A percentile compares a stretch with the other conserved stretches of the same genome.
phyloP scores from a whole-genome alignment of 495 filamentous ascomycete species.

The Neurospora tetrasperma region DNA sequence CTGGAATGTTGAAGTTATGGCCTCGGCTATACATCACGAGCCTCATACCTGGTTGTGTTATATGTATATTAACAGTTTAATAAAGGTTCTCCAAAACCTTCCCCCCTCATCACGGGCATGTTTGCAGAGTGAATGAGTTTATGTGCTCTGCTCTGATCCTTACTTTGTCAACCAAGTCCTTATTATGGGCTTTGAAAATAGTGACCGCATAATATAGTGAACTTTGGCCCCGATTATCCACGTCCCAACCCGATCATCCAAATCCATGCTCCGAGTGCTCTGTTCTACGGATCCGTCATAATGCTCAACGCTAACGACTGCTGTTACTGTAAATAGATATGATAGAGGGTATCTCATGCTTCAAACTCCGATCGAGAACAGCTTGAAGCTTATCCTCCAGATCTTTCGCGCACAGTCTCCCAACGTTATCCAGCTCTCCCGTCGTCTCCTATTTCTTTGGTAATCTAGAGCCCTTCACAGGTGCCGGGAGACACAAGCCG shows the following conservation, averaged over 20 bases:
- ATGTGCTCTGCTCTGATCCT: background rate
- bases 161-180: background rate
- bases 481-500: conserved; percentile 33
- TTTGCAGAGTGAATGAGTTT: background rate
- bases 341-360: conserved; percentile 16
- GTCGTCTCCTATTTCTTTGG: conserved; percentile 15
- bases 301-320: background rate
- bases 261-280: background rate
- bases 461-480: conserved; percentile 34
- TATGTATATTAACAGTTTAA: background rate
- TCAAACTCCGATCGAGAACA: conserved; percentile 1
- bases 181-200: background rate
- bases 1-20: background rate
- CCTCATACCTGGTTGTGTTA: background rate
- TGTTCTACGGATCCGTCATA: background rate
- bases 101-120: background rate
- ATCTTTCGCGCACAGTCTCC: background rate
- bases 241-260: background rate
- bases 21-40: background rate
- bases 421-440: background rate
- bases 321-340: background rate
- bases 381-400: background rate
- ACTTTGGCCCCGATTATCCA: background rate
- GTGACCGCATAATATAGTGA: background rate
- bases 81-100: background rate